Conservation (phyloP, 2,329 filamentous ascomycete species). For the Fusarium lateritium region DNA sequence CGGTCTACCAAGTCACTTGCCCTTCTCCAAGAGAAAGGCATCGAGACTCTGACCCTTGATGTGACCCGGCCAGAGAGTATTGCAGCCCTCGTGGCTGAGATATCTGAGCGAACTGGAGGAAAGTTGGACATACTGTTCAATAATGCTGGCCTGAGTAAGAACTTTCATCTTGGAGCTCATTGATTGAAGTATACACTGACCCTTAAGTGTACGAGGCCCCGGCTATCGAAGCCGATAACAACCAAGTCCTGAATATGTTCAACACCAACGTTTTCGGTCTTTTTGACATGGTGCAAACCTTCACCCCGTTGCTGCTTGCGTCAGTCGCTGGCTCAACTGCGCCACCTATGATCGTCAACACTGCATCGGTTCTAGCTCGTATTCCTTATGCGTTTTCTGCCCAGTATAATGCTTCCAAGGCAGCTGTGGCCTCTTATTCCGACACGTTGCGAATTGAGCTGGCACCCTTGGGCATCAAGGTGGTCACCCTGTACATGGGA, state of each 20-base stretch:
- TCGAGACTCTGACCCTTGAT: conserved; percentile 25
- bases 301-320: conserved; percentile 27
- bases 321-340: conserved; percentile 5
- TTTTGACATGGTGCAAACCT: conserved; percentile 25
- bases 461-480: conserved; percentile 19
- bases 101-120: conserved; percentile 18
- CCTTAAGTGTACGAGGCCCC: conserved; percentile 23
- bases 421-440: conserved; percentile 20
- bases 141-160: conserved; percentile 30
- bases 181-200: not conserved
- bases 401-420: conserved; percentile 25
- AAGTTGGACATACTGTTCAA: conserved; percentile 31
- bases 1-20: conserved; percentile 19
- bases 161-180: not conserved
- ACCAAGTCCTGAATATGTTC: conserved; percentile 22
- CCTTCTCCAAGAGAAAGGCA: conserved; percentile 17
- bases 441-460: conserved; percentile 28
- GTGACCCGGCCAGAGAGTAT: conserved; percentile 32
- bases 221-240: conserved; percentile 22
- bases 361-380: conserved; percentile 20
- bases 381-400: conserved; percentile 11
- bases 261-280: conserved; percentile 34
- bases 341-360: conserved; percentile 20
- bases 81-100: conserved; percentile 14
- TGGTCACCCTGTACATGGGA: conserved; percentile 29